Evolutionary conservation across 257 asterid species (phyloP), one percentile per base, ranked within the genome.

Genomic region (Echites panduratus): DNA sequence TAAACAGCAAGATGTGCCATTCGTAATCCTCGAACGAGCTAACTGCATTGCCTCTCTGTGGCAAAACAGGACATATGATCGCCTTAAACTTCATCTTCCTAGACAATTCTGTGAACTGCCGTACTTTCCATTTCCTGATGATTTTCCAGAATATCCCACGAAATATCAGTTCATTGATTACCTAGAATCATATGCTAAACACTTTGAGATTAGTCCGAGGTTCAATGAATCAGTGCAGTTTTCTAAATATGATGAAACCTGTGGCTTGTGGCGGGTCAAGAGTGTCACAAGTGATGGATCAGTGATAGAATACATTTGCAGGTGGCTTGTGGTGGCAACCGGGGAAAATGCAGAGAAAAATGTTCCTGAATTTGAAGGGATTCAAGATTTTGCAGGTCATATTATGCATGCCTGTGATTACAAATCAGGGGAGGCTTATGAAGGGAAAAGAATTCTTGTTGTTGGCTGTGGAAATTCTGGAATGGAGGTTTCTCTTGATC

Each of bases 381-480:
- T 87, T 53, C 61, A 78, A 7, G 87, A 82, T 0, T 93, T 91
- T 68, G 58, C 73, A 17, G 97, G 96, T 44, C 74, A 68, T 53
- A 84, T 89, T 10, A 77, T 82, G 80, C 98, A 93, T 80, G 96
- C 91, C 74, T 85, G 96, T 74, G 98, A 90, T 13, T 93, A 87
- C n/a, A 93, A 86, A 77, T 83, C 98, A 14, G 98, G 97, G 3
- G 84, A 85, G 52, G 82, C 4, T 32, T 88, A 80, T 71, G 70
- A 70, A 27, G 97, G 90, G 19, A 87, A 89, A 68, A 77, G 78
- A 1, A 96, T 93, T 27, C 73, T 91, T 27, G 98, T 93, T 2
- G 96, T 91, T 24, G 98, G 98, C 0, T 89, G 98, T 77, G 98
- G 98, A 47, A 93, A 93, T 73, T 93, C 98, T 10, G 97, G 97